Percentiles rank a stretch among this genome's conserved stretches.
Conservation (phyloP, 2,329 filamentous ascomycete species). For the Aspergillus terreus region DNA sequence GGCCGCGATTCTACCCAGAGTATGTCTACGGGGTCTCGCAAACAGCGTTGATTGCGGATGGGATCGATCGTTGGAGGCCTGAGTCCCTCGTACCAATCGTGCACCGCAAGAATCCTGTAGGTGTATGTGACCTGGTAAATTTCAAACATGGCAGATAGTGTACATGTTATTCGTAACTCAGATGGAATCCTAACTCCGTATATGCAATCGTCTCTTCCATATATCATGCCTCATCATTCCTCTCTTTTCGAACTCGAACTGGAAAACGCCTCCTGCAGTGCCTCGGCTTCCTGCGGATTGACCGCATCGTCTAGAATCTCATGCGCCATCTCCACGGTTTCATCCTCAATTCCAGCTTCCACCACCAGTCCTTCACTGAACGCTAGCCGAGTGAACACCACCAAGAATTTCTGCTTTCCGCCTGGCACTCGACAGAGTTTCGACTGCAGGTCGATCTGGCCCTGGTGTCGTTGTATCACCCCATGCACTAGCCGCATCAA, state of each 20-base stretch:
- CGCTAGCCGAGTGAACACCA: slow-evolving; percentile 76
- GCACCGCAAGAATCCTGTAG: too few species aligned
- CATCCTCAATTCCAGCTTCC: slow-evolving; percentile 71
- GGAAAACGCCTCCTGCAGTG: slow-evolving; percentile 48
- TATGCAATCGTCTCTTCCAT: slow-evolving; percentile 1
- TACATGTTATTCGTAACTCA: too few species aligned
- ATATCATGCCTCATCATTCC: slow-evolving; percentile 12
- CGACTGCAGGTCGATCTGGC: slow-evolving; percentile 62
- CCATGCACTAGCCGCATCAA: slow-evolving; percentile 60
- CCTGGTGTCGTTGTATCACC: slow-evolving; percentile 58
- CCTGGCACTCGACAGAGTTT: slow-evolving; percentile 69
- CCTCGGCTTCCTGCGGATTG: slow-evolving; percentile 73
- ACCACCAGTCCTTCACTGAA: slow-evolving; percentile 78
- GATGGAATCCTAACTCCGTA: not conserved
- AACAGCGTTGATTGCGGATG: too few species aligned
- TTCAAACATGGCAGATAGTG: too few species aligned
- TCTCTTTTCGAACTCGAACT: slow-evolving; percentile 34
- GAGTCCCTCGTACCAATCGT: too few species aligned
- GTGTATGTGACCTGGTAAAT: too few species aligned
- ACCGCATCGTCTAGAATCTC: slow-evolving; percentile 75
- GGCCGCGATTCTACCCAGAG: too few species aligned
- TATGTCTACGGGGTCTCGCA: too few species aligned
- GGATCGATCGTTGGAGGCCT: too few species aligned
- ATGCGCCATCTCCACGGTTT: slow-evolving; percentile 76
- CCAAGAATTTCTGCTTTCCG: slow-evolving; percentile 75